These are phyloP conservation scores for Spinellus fusiger DNA, from an alignment of 192 early-diverging fungal genomes.

Conservation along the genomic window DNA sequence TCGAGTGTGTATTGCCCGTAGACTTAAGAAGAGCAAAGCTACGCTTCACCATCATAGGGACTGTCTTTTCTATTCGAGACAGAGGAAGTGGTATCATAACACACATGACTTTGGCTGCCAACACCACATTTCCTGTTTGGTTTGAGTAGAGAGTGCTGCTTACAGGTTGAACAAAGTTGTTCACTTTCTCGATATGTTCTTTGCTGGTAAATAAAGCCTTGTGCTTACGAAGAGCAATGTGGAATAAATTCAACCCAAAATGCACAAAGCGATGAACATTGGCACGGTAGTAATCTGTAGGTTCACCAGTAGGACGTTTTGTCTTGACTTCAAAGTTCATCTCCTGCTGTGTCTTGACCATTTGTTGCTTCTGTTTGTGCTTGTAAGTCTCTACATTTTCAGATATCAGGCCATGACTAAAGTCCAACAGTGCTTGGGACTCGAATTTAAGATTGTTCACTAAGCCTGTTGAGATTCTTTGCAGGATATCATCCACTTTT, in stretches of 20 bases:
- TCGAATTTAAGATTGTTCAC: conserved; percentile 68
- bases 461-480: conserved; percentile 69
- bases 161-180: conserved; percentile 76
- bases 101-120: conserved; percentile 67
- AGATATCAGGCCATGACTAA: conserved; percentile 80
- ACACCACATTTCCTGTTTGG: conserved; percentile 59
- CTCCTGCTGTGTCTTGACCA: conserved; percentile 49
- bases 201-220: conserved; percentile 49
- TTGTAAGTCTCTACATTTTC: conserved; percentile 78
- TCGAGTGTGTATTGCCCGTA: conserved; percentile 54
- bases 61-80: conserved; percentile 55
- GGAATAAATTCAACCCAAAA: conserved; percentile 87
- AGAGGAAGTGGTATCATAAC: conserved; percentile 68
- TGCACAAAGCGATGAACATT: conserved; percentile 91
- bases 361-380: conserved; percentile 47
- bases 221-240: conserved; percentile 57
- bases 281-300: conserved; percentile 71
- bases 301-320: conserved; percentile 51
- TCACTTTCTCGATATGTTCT: conserved; percentile 64
- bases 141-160: conserved; percentile 83
- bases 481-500: conserved; percentile 78
- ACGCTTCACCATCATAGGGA: conserved; percentile 72
- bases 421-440: conserved; percentile 63
- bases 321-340: conserved; percentile 69
- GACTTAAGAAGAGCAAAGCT: conserved; percentile 69